Evolutionary conservation across 2,329 filamentous ascomycete species (phyloP), one percentile per base, ranked within the genome.

Genomic region (Botrytis squamosa): DNA sequence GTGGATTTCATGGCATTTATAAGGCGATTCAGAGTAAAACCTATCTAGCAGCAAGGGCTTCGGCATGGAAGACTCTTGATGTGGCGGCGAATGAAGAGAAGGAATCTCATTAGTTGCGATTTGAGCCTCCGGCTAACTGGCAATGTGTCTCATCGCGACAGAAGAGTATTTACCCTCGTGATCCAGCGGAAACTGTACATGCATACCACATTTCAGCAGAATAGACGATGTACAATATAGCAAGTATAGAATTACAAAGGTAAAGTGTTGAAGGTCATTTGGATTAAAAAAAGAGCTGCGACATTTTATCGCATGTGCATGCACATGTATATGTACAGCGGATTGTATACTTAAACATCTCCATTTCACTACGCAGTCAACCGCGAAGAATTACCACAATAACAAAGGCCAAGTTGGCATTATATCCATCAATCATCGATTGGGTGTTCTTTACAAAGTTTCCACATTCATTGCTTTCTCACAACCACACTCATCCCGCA

Each of bases 1-100:
- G 86, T 0, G 89, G 89, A 0, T 78, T 91, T 3, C 88, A 87
- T 72, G 90, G 90, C 2, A 87, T 91, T 70, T 86, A 83, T 79
- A 87, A 87, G 81, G 85, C 87, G 52, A 89, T 91, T 70, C 81
- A 84, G 79, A 90, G 88, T 78, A 83, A 77, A 42, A 77, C 77
- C 22, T 82, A 82, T 75, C 33, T 80, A 16, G 77, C 71, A 25
- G 78, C 80, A 1, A 76, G 79, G 38, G 76, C 73, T 22, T 76
- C 77, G n/a, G 70, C 55, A 5, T 81, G 79, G 79, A 80, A 79
- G 59, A 59, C 74, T 10, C 33, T 72, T 46, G 52, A 42, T 65
- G 3, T 63, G 1, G 36, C 8, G 29, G 22, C 18, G 10, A 7
- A 14, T 5, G 40, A 68, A 8, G 49, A 60, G 40, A 49, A 59